A percentile compares a stretch with the other conserved stretches of the same genome.
phyloP scores from a whole-genome alignment of 2,329 filamentous ascomycete species.

The Sporothrix euskadiensis region DNA sequence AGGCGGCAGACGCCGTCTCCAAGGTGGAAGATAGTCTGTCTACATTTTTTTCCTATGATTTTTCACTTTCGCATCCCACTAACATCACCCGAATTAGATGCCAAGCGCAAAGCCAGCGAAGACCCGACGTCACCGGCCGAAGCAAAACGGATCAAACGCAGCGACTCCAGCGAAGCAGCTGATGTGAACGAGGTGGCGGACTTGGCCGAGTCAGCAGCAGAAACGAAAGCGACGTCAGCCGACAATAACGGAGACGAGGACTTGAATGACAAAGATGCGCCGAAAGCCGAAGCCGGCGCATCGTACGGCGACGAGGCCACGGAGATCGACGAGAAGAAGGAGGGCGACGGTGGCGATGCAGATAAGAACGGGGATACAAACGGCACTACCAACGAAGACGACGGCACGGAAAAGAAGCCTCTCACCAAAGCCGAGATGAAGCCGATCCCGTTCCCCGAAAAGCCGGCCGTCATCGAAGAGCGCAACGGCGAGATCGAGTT shows the following conservation, averaged over 20 bases:
- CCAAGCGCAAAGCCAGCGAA: constrained; percentile 72
- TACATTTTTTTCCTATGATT: background rate
- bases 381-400: background rate
- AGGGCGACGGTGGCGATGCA: background rate
- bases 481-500: constrained; percentile 94
- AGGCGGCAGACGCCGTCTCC: constrained; percentile 28
- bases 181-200: constrained; percentile 3
- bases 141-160: constrained; percentile 65
- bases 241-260: background rate
- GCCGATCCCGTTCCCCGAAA: constrained; percentile 85
- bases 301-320: background rate
- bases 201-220: background rate
- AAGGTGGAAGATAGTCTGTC: constrained; percentile 36
- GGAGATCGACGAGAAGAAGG: background rate
- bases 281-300: background rate
- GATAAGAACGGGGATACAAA: background rate
- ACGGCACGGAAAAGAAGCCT: background rate
- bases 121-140: constrained; percentile 63
- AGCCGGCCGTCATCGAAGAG: constrained; percentile 92
- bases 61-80: background rate
- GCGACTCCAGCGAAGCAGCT: constrained; percentile 44
- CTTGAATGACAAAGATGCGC: background rate
- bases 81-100: constrained; percentile 41
- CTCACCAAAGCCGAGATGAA: constrained; percentile 45
- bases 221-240: background rate